A percentile compares a stretch with the other conserved stretches of the same genome.
phyloP scores from a whole-genome alignment of 2,329 filamentous ascomycete genomes.

The Chaetomium globosum region DNA sequence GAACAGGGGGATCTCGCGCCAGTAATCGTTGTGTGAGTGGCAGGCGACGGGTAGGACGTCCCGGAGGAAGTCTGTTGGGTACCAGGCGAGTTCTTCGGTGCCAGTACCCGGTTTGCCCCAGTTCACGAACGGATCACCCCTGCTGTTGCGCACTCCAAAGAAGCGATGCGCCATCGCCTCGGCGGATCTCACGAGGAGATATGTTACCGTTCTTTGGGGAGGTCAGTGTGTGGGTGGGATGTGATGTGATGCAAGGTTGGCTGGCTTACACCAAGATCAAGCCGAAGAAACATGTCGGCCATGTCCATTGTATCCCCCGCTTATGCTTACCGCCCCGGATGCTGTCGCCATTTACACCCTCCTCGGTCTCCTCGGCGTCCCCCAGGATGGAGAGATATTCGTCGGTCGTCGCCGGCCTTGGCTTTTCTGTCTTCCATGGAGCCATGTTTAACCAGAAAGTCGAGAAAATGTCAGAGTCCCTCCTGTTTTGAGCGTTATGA shows the following conservation, averaged over 20 bases:
- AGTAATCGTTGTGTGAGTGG: constrained; percentile 67
- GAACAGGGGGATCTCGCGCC: constrained; percentile 64
- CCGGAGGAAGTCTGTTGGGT: constrained; percentile 55
- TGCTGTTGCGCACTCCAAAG: not conserved
- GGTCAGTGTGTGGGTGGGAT: not conserved
- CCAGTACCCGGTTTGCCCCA: constrained; percentile 46
- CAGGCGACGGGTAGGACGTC: constrained; percentile 41
- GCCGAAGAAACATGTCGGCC: constrained; percentile 12
- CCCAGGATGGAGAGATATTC: constrained; percentile 19
- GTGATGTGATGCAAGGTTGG: not conserved
- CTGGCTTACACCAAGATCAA: constrained; percentile 19
- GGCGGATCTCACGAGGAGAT: constrained; percentile 15
- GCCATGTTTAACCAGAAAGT: constrained; percentile 22
- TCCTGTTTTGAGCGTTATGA: not conserved
- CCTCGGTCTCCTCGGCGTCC: constrained; percentile 10
- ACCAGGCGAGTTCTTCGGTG: constrained; percentile 48
- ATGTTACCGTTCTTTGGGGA: constrained; percentile 5
- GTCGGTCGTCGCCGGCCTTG: constrained; percentile 4
- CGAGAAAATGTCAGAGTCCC: constrained; percentile 10
- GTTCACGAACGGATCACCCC: constrained; percentile 40
- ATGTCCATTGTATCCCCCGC: constrained; percentile 10
- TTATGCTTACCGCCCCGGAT: not conserved
- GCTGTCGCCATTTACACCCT: not conserved
- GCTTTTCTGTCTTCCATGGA: constrained; percentile 21
- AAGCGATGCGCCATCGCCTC: constrained; percentile 10